Evolutionary conservation across 805 yeast genomes (phyloP), one percentile per base, ranked within the genome.

Genomic region (Saturnispora ahearnii): DNA sequence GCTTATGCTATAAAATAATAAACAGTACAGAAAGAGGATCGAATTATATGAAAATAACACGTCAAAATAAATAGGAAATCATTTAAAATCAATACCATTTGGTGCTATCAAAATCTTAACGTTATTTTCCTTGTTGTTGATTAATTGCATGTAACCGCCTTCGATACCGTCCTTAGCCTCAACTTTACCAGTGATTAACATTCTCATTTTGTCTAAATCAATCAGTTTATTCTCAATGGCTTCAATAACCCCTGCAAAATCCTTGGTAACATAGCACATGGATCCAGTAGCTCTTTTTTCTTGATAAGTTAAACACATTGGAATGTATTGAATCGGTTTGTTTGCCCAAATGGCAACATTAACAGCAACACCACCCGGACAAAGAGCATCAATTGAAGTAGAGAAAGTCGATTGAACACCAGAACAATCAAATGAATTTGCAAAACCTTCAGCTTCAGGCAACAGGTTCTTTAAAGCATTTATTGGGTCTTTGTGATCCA

Each of bases 331-430:
- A 26, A 74, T 64, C 7, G 79, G 73, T 34, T 71, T 66, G 43
- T 72, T 70, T 21, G 81, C 79, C 84, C 84, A 81, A 41, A 82
- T 76, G 5, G 87, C 87, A 49, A 81, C 74, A 61, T 81, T 81
- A 30, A 78, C 77, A n/a, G 80, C 76, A 2, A 70, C 67, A 42
- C 87, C 87, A 53, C 76, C 71, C 5, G 77, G 73, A 1, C 73
- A 66, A 8, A 78, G 63, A 4, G 78, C 77, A 36, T 66, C 67
- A 36, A 81, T 60, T 3, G 78, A 76, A 4, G 81, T 70, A 44
- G 70, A 70, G 48, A 76, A 72, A 11, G 85, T 81, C 8, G 72
- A 70, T 47, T 71, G 74, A 9, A 78, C 63, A 21, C 83, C 83
- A 1, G 81, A 74, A 56, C 80, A 75, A 57, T 78, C 83, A 58